Conservation (phyloP, 164 flowering plant genomes). For the Amborella trichopoda region DNA sequence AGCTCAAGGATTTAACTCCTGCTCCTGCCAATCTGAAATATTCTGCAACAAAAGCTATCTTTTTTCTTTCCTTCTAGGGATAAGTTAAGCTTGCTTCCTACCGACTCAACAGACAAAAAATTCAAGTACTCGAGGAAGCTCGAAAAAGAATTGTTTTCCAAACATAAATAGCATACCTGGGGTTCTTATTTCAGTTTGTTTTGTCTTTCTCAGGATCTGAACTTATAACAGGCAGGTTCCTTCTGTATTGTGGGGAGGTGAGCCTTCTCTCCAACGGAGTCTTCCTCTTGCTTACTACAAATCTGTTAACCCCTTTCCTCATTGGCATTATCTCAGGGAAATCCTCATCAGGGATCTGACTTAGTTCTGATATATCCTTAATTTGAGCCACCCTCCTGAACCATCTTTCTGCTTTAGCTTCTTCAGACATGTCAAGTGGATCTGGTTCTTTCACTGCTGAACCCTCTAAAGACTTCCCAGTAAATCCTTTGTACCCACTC, state of each 20-base stretch:
- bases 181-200: conserved; percentile 32
- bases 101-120: no score
- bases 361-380: conserved; percentile 88
- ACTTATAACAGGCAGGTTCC: conserved; percentile 65
- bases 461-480: conserved; percentile 83
- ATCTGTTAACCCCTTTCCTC: conserved; percentile 94
- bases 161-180: no score
- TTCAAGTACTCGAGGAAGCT: no score
- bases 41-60: no score
- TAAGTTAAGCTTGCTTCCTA: no score
- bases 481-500: conserved; percentile 21
- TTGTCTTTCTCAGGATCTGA: conserved; percentile 55
- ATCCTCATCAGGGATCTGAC: conserved; percentile 92
- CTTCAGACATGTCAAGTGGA: conserved; percentile 97
- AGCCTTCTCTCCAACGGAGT: conserved; percentile 89
- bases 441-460: conserved; percentile 83
- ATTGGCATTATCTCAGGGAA: conserved; percentile 98
- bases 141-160: no score
- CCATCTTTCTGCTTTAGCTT: conserved; percentile 95
- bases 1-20: no score
- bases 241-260: conserved; percentile 73
- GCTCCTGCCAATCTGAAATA: no score
- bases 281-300: conserved; percentile 96
- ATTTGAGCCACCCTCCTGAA: conserved; percentile 88
- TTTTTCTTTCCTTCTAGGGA: no score